Evolutionary conservation across 192 early-diverging fungal genomes (phyloP).

Genomic region (Anaeromyces robustus): DNA sequence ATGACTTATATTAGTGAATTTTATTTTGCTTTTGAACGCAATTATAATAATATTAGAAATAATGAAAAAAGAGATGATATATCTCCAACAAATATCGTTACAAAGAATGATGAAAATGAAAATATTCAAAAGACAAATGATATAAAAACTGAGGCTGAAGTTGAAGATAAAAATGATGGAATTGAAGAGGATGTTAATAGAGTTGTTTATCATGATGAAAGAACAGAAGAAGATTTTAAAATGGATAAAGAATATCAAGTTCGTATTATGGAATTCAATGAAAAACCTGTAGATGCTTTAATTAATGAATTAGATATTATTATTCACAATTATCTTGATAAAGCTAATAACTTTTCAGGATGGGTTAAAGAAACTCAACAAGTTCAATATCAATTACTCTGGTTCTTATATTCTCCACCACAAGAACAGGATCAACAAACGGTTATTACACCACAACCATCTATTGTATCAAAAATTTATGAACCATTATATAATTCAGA

Average conservation of each 20-base stretch:
- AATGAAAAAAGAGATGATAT: neutral
- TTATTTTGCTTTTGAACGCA: neutral
- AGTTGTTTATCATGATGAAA: neutral
- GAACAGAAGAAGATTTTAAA: neutral
- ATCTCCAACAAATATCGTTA: neutral
- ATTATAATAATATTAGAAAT: neutral
- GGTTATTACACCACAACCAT: neutral
- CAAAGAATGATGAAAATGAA: neutral
- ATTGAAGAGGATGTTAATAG: neutral
- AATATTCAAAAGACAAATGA: too few relatives aligned
- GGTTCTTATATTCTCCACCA: neutral
- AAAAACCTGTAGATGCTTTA: neutral
- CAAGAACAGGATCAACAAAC: neutral
- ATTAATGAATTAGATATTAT: neutral
- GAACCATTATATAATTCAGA: neutral
- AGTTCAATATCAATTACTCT: neutral
- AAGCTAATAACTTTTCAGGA: neutral
- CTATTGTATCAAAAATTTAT: neutral
- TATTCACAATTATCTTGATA: neutral
- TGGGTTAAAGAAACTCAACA: neutral
- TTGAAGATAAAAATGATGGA: neutral
- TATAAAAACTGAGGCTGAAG: neutral
- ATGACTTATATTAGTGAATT: constrained; percentile 13
- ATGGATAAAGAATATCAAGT: neutral
- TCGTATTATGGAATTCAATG: neutral